Evolutionary conservation across 106 monocot genomes (phyloP).

Genomic region (Vanilla planifolia): DNA sequence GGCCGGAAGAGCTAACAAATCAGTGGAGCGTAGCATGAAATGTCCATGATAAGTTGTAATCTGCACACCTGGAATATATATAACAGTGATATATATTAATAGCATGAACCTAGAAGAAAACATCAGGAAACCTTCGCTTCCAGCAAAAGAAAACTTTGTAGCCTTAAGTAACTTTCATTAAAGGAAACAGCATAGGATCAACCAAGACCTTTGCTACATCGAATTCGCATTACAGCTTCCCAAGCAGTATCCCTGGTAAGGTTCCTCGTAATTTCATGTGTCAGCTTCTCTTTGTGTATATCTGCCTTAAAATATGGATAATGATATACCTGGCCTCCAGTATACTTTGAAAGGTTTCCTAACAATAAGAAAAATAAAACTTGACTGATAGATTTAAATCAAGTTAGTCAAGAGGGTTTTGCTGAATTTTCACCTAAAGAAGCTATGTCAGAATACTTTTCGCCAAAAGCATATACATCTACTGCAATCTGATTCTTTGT

Average conservation of each 20-base stretch:
- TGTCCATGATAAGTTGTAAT: conserved; percentile 96
- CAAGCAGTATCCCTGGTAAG: conserved; percentile 95
- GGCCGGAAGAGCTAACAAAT: conserved; percentile 95
- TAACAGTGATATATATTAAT: no score
- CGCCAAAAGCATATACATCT: conserved; percentile 71
- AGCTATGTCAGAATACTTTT: conserved; percentile 86
- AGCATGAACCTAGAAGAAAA: neutral
- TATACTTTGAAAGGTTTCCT: conserved; percentile 91
- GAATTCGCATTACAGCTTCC: conserved; percentile 97
- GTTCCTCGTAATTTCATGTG: conserved; percentile 73
- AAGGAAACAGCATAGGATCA: neutral
- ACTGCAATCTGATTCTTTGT: conserved; percentile 89
- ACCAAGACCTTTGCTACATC: conserved; percentile 88
- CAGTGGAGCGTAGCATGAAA: conserved; percentile 92
- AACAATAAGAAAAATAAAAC: conserved; percentile 5
- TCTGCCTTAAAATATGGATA: conserved; percentile 76
- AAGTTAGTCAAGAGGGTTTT: conserved; percentile 5
- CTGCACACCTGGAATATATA: conserved; percentile 69
- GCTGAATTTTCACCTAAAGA: conserved; percentile 60
- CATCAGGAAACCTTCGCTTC: neutral
- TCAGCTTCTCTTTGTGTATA: conserved; percentile 64
- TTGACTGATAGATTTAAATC: neutral
- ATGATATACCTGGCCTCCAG: conserved; percentile 93
- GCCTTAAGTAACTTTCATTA: conserved; percentile 1
- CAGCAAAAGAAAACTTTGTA: neutral